These are phyloP conservation scores for Trichosanthes cucumerina DNA, from an alignment of 306 rosid genomes.

Conservation along the genomic window DNA sequence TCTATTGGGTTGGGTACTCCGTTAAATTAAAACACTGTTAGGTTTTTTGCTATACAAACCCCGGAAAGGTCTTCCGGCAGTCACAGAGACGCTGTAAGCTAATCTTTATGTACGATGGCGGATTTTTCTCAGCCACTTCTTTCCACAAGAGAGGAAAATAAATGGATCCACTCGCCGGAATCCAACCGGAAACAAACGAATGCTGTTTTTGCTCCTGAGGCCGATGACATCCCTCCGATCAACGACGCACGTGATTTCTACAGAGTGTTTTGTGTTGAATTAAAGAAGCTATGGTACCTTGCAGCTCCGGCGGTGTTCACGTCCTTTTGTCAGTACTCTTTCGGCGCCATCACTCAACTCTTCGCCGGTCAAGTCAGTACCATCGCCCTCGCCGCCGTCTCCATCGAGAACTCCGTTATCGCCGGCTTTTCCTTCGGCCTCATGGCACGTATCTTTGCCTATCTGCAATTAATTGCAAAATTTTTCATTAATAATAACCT, in stretches of 20 bases:
- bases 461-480: neutral
- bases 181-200: slow-evolving; percentile 19
- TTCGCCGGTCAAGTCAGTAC: slow-evolving; percentile 75
- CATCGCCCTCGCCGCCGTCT: slow-evolving; percentile 72
- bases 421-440: slow-evolving; percentile 83
- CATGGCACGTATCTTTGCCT: slow-evolving; percentile 29
- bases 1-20: too few species aligned
- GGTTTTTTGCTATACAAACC: too few species aligned
- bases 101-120: slow-evolving; percentile 13
- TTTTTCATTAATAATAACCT: too few species aligned
- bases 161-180: neutral
- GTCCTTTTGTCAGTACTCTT: slow-evolving; percentile 67
- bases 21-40: neutral
- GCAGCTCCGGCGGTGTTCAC: slow-evolving; percentile 95
- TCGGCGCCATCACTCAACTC: slow-evolving; percentile 75
- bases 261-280: slow-evolving; percentile 37
- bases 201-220: slow-evolving; percentile 32
- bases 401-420: slow-evolving; percentile 79
- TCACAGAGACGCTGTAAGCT: neutral
- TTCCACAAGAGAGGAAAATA: neutral
- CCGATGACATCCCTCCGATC: slow-evolving; percentile 54
- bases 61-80: neutral
- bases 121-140: slow-evolving; percentile 21
- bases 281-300: slow-evolving; percentile 75
- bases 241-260: slow-evolving; percentile 24